phyloP scores from a whole-genome alignment of 257 asterid species.

The Solanum corneliomulleri region DNA sequence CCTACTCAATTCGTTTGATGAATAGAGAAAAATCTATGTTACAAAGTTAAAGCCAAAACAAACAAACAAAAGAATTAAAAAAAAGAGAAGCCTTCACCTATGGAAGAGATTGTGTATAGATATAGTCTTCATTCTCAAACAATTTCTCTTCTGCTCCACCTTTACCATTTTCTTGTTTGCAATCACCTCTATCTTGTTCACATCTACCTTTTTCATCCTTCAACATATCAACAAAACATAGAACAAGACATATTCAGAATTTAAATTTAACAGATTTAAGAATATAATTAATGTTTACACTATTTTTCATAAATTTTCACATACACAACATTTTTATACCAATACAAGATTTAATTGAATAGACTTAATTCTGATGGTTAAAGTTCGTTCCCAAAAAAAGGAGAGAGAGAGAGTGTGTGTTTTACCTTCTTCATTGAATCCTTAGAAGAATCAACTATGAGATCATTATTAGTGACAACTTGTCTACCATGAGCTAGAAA shows the following conservation, averaged over 20 bases:
- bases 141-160: conserved; percentile 1
- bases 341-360: background rate
- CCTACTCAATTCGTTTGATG: background rate
- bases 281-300: background rate
- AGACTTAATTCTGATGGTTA: background rate
- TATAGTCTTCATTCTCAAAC: conserved; percentile 35
- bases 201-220: conserved; percentile 14
- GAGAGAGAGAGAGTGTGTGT: background rate
- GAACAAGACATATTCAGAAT: background rate
- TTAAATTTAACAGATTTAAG: background rate
- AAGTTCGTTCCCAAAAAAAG: background rate
- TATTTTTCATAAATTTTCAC: background rate
- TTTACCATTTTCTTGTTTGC: conserved; percentile 7
- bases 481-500: background rate
- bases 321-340: background rate
- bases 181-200: conserved; percentile 5
- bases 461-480: background rate
- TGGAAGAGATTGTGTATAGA: conserved; percentile 36
- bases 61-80: background rate
- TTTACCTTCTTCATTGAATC: background rate
- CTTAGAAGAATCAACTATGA: background rate
- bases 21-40: background rate
- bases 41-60: background rate
- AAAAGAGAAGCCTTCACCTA: background rate
- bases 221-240: background rate